Evolutionary conservation across 1,139 yeast genomes (phyloP).

Genomic region (Geotrichum reessii): DNA sequence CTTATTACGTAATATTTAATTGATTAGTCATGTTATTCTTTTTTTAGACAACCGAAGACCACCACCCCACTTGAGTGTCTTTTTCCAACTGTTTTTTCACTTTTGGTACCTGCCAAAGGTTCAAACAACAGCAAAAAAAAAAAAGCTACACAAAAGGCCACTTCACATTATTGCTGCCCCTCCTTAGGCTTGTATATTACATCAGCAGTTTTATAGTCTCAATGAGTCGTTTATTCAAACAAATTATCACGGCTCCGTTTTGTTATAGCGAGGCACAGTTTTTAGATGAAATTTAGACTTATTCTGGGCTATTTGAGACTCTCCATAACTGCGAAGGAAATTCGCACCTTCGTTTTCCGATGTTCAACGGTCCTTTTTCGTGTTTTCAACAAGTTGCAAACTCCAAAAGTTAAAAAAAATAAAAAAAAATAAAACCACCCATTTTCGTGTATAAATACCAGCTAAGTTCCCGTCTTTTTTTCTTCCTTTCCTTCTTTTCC

Average conservation of each 20-base stretch:
- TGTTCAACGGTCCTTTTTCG: neutral
- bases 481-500: neutral
- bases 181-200: neutral
- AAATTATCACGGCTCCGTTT: neutral
- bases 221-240: neutral
- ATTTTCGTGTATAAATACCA: conserved; percentile 7
- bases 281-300: neutral
- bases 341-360: neutral
- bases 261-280: neutral
- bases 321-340: neutral
- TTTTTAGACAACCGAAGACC: neutral
- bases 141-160: neutral
- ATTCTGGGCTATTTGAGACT: neutral
- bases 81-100: neutral
- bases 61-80: neutral
- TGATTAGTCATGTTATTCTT: neutral
- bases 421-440: neutral
- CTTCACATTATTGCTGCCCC: neutral
- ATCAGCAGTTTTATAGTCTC: neutral
- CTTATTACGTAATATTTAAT: neutral
- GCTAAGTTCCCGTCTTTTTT: neutral
- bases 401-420: neutral
- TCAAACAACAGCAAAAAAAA: neutral
- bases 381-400: neutral
- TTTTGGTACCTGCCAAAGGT: neutral